Base-by-base conservation (phyloP, 495 filamentous ascomycete genomes). In the Penicillium nucicola region DNA sequence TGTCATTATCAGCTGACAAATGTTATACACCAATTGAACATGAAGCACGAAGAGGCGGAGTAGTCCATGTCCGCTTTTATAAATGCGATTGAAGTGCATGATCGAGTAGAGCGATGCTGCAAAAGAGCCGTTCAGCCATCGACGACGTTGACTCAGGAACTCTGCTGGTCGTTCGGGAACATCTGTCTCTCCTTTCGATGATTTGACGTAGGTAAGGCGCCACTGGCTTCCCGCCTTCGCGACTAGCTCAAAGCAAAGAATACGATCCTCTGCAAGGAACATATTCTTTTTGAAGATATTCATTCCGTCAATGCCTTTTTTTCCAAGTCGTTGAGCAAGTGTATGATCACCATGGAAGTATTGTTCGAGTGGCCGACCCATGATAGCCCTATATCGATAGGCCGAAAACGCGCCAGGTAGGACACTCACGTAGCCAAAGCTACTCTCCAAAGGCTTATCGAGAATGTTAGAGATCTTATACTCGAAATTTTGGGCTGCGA, bases 211-310 rank as follows among this genome's bases (percentile, higher is more conserved):
- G 33, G 89, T 90, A 61, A 97, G 69, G 76, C 96, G 93, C 93
- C 93, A 98, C 66, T 96, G 96, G 45, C 88, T 92, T 49, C 93
- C 93, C 12, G 93, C 92, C 71, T 97, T 98, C 54, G 92, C 93
- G 42, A 97, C 92, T 68, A 98, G 73, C 62, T 98, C 93, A 77
- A 98, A 98, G 76, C 93, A 98, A 40, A 98, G 81, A 74, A 98
- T 98, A 76, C 93, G 91, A 84, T 98, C 93, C 72, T 97, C 93
- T 62, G 93, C 93, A 75, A 98, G 89, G 78, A 97, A 98, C 93
- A 98, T 97, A 79, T 98, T 98, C 82, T 98, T 98, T 78, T 98
- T 97, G 83, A 98, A 97, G 56, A 98, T 97, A 66, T 96, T 97
- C 93, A 98, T 98, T 53, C 91, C 93, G 65, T 98, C 93, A 61